Base-by-base conservation (phyloP, 371 early-diverging fungal genomes). In the Quaeritorhiza haematococci region DNA sequence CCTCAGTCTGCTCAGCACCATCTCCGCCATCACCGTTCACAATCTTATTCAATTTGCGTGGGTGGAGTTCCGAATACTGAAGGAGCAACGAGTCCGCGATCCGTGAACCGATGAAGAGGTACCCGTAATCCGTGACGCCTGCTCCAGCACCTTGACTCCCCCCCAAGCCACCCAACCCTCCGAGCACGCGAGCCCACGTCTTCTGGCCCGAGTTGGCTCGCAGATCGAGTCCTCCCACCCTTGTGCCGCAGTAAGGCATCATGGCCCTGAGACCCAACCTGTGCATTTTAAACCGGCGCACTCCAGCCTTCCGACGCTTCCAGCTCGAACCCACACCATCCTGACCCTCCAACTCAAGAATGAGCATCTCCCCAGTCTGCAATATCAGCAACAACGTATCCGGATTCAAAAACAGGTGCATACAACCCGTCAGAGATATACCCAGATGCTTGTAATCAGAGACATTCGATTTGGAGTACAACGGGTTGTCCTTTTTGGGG, bases 21-120 rank as follows among this genome's bases (percentile, higher is more conserved):
- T n/a, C n/a, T n/a, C n/a, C n/a, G n/a, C n/a, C n/a, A n/a, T n/a
- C n/a, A n/a, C n/a, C n/a, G n/a, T n/a, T n/a, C n/a, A n/a, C n/a
- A n/a, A n/a, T n/a, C n/a, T n/a, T 21, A 10, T 10, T 23, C 42
- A 32, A 33, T 28, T 13, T 24, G 30, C 27, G 44, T 38, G 33
- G 29, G n/a, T 66, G 59, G 13, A 50, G n/a, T 53, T 76, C 74
- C 29, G 41, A 29, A 30, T 71, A 84, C 56, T 87, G 83, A 49
- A 96, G 69, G 59, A 97, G 67, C 49, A 89, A 63, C 0, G 91
- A 86, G 63, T 94, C 89, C 1, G 88, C 84, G 3, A 84, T 79
- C n/a, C 84, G 73, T 4, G 88, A 88, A 1, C 89, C 93, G 17
- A 91, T 64, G 70, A 97, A 94, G 45, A 93, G 73, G 54, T 86